These are phyloP conservation scores for Thraustochytrium sp. DNA, from an alignment of 352 stramenopile species.

Conservation along the genomic window DNA sequence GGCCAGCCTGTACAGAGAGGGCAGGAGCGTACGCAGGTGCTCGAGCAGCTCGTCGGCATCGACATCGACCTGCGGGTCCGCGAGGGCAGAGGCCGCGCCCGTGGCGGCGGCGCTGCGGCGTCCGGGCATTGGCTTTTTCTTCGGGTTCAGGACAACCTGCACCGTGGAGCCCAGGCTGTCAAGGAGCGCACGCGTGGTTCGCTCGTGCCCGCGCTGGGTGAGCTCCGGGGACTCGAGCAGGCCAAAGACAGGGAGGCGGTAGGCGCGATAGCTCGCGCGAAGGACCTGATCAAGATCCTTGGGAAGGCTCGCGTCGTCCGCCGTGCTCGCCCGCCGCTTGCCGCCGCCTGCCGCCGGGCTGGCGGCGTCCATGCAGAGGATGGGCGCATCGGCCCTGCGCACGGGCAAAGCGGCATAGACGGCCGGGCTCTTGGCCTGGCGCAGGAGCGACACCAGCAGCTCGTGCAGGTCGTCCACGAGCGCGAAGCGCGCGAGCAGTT, in stretches of 20 bases:
- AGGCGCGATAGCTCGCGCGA: neutral
- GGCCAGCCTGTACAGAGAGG: neutral
- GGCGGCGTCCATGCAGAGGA: neutral
- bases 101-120: too few relatives aligned
- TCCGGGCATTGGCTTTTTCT: neutral
- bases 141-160: neutral
- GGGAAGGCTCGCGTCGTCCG: neutral
- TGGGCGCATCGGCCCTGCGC: neutral
- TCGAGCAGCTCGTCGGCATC: neutral
- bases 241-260: neutral
- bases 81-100: too few relatives aligned
- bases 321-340: neutral
- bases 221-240: neutral
- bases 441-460: neutral
- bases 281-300: neutral
- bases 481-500: slow-evolving; percentile 15
- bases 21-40: neutral
- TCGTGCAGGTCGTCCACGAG: neutral
- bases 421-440: neutral
- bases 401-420: slow-evolving; percentile 5
- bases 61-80: neutral
- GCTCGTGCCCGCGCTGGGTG: neutral
- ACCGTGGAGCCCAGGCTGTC: neutral
- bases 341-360: neutral
- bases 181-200: neutral